Conservation (phyloP, 2,329 filamentous ascomycete species). For the Aspergillus texensis region DNA sequence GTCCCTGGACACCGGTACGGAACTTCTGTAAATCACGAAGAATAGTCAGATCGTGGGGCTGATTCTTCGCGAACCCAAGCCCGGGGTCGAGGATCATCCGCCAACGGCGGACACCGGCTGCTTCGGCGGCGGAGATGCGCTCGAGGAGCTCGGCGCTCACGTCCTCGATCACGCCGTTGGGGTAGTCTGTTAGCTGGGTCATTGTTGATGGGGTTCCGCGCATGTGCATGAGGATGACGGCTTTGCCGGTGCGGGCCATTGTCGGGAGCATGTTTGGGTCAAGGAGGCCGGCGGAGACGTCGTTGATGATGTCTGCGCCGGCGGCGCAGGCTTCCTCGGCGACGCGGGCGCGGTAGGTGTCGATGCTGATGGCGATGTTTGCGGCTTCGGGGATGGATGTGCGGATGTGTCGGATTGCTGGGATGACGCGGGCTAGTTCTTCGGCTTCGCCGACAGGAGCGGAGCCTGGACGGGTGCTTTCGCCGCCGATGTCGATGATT, state of each 20-base stretch:
- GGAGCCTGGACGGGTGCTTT: conserved; percentile 82
- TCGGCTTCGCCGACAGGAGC: conserved; percentile 69
- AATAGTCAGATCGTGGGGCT: conserved; percentile 78
- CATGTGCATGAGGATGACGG: conserved; percentile 90
- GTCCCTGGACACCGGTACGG: conserved; percentile 40
- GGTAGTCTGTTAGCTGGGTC: conserved; percentile 69
- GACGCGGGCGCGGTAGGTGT: conserved; percentile 87
- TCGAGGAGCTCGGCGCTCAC: conserved; percentile 69
- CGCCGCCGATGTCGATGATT: conserved; percentile 90
- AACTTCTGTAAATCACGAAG: conserved; percentile 69
- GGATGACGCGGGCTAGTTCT: conserved; percentile 77
- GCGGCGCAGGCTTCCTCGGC: conserved; percentile 74
- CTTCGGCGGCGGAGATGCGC: conserved; percentile 74
- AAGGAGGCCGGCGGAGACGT: conserved; percentile 80
- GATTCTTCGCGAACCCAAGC: conserved; percentile 88
- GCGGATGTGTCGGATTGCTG: conserved; percentile 74
- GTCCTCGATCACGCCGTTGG: conserved; percentile 65
- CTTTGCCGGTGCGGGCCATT: conserved; percentile 74
- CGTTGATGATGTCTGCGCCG: conserved; percentile 92
- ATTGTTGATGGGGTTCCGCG: conserved; percentile 84
- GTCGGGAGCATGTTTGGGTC: conserved; percentile 82
- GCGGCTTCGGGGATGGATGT: conserved; percentile 61
- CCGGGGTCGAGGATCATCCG: conserved; percentile 93
- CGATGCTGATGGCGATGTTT: conserved; percentile 77
- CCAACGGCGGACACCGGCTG: conserved; percentile 85